Evolutionary conservation across 106 monocot species (phyloP).

Genomic region (Dactylorhiza incarnata): DNA sequence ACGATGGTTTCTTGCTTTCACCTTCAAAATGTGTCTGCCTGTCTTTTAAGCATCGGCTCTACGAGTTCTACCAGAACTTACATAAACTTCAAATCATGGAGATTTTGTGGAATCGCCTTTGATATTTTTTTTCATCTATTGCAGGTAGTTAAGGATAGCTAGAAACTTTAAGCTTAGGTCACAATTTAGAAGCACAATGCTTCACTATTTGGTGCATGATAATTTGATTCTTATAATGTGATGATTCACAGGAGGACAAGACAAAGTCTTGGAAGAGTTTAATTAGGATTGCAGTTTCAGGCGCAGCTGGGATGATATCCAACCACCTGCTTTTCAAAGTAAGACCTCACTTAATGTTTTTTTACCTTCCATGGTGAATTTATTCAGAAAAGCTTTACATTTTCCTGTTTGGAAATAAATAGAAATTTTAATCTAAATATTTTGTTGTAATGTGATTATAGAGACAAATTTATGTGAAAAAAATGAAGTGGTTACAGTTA

Average conservation of each 20-base stretch:
- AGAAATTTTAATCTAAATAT: background rate
- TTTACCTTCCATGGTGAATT: slow-evolving; percentile 1
- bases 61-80: background rate
- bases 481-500: too few species aligned
- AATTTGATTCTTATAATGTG: background rate
- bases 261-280: slow-evolving; percentile 94
- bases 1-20: background rate
- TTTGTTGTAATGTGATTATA: too few species aligned
- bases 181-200: background rate
- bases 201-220: background rate
- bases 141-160: background rate
- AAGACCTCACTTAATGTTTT: background rate
- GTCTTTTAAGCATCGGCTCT: background rate
- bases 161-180: background rate
- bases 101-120: background rate
- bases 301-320: slow-evolving; percentile 99
- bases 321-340: slow-evolving; percentile 98
- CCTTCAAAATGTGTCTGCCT: too few species aligned
- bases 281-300: slow-evolving; percentile 77
- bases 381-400: background rate
- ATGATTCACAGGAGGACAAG: slow-evolving; percentile 59
- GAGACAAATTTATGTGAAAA: too few species aligned
- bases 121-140: background rate
- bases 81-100: background rate
- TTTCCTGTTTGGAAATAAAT: background rate